These are phyloP conservation scores for Claviceps pusilla DNA, from an alignment of 2,329 filamentous ascomycete genomes.

Conservation along the genomic window DNA sequence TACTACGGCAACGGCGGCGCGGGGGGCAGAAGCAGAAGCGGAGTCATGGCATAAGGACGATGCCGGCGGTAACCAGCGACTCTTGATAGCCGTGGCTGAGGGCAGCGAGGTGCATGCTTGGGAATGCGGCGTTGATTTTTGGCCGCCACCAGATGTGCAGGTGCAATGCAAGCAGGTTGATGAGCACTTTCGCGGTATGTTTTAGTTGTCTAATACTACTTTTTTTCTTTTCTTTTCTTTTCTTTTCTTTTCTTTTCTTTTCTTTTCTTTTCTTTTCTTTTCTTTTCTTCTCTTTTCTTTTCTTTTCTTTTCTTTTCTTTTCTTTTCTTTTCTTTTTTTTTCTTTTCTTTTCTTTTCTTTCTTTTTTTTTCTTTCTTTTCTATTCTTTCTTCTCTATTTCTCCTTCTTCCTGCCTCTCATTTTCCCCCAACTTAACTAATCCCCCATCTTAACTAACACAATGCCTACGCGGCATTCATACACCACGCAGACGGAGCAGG, in stretches of 20 bases:
- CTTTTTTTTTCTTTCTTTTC: neutral
- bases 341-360: no score
- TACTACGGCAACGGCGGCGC: no score
- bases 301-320: no score
- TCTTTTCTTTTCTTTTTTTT: no score
- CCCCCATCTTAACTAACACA: neutral
- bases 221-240: neutral
- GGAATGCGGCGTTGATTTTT: slow-evolving; percentile 9
- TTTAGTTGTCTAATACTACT: no score
- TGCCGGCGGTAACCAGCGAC: neutral
- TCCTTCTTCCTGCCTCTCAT: no score
- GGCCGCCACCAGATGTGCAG: slow-evolving; percentile 5
- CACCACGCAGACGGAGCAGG: slow-evolving; percentile 5
- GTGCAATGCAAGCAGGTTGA: slow-evolving; percentile 7
- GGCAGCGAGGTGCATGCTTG: slow-evolving; percentile 7
- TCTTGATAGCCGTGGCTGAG: slow-evolving; percentile 9
- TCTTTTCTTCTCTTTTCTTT: no score
- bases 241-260: neutral
- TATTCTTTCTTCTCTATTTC: neutral
- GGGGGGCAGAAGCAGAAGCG: no score
- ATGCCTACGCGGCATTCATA: no score
- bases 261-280: neutral
- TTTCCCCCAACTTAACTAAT: no score
- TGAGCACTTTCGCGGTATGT: slow-evolving; percentile 7
- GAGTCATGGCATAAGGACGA: neutral